A percentile compares a stretch with the other conserved stretches of the same genome.
Conservation (phyloP, 192 early-diverging fungal genomes). For the Coemansia sp. region DNA sequence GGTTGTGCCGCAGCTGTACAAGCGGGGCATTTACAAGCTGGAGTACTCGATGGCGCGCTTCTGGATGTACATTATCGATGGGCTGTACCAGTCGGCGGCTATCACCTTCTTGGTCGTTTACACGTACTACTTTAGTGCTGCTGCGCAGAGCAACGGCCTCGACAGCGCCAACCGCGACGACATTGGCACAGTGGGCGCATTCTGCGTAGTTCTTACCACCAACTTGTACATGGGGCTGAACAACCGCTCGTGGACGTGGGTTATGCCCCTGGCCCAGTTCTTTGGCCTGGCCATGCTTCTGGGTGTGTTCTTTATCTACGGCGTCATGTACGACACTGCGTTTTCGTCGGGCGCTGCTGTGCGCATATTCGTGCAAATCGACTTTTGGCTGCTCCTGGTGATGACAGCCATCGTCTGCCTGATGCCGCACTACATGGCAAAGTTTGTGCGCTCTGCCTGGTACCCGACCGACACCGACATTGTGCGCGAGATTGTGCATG, state of each 20-base stretch:
- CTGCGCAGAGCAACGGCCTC: constrained; percentile 56
- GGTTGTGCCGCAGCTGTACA: constrained; percentile 77
- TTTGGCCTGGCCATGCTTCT: constrained; percentile 53
- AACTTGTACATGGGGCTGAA: constrained; percentile 79
- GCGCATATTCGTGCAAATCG: constrained; percentile 61
- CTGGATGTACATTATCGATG: constrained; percentile 72
- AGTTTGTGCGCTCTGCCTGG: constrained; percentile 67
- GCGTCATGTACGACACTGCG: constrained; percentile 59
- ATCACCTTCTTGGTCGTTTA: constrained; percentile 68
- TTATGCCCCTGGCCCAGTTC: constrained; percentile 55
- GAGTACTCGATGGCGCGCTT: constrained; percentile 74
- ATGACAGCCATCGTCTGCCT: constrained; percentile 63
- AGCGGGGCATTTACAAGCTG: constrained; percentile 66
- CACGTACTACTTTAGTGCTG: constrained; percentile 54
- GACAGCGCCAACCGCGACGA: constrained; percentile 56
- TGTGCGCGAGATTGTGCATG: constrained; percentile 72
- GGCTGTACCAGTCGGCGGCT: constrained; percentile 66
- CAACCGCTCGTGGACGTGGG: constrained; percentile 73
- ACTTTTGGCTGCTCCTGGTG: constrained; percentile 69
- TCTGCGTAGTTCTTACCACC: constrained; percentile 67
- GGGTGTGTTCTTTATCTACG: constrained; percentile 59
- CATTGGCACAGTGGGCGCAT: constrained; percentile 71
- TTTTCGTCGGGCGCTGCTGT: constrained; percentile 56
- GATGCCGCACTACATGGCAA: constrained; percentile 69
- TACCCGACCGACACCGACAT: constrained; percentile 81